Evolutionary conservation across 768 basidiomycete species (phyloP).

Genomic region (Auricularia cornea): DNA sequence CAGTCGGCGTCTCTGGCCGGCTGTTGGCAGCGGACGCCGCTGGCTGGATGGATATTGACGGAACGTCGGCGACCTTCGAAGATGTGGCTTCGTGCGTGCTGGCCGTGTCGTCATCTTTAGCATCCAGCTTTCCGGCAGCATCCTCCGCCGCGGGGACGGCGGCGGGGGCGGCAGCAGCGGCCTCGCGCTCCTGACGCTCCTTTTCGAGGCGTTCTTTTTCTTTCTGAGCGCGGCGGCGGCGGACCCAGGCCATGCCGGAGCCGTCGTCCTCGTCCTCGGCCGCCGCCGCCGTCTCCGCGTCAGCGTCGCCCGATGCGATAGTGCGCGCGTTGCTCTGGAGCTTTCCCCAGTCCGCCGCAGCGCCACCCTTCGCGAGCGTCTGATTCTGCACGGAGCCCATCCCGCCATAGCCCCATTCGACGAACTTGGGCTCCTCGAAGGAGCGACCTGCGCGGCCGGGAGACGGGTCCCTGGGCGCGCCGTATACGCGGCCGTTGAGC

Average conservation of each 20-base stretch:
- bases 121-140: neutral
- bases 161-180: conserved; percentile 9
- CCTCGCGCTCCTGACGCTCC: conserved; percentile 26
- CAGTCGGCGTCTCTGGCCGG: neutral
- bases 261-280: conserved; percentile 66
- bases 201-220: conserved; percentile 37
- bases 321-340: conserved; percentile 24
- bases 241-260: conserved; percentile 82
- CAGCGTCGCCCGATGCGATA: neutral
- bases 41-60: conserved; percentile 7
- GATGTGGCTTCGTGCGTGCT: neutral
- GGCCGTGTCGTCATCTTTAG: conserved; percentile 9
- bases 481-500: conserved; percentile 85
- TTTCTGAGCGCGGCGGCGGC: conserved; percentile 45
- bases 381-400: conserved; percentile 50
- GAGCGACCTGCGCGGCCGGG: conserved; percentile 6
- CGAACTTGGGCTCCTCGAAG: conserved; percentile 70
- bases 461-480: conserved; percentile 21
- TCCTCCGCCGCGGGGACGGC: neutral
- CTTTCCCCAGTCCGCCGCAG: conserved; percentile 27
- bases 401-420: conserved; percentile 88
- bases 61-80: conserved; percentile 8
- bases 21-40: conserved; percentile 6
- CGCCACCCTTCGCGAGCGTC: conserved; percentile 20
- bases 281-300: conserved; percentile 7